Base-by-base conservation (phyloP, 108 stramenopile genomes). In the Skeletonema costatum region DNA sequence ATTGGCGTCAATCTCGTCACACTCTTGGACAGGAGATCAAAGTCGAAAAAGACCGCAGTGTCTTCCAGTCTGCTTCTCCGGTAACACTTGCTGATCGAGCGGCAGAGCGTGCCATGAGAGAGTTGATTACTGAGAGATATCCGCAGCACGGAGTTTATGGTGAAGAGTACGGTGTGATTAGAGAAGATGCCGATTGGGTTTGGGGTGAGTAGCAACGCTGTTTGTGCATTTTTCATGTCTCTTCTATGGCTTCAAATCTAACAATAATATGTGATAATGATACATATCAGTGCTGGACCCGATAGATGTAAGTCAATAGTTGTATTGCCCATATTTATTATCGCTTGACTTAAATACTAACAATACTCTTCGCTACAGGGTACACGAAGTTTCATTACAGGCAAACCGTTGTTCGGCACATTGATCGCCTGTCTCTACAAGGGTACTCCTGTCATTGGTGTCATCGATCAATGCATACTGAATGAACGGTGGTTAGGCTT, bases 21-120 rank as follows among this genome's bases (percentile, higher is more conserved):
- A 68, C 42, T n/a, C 66, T 82, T 58, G 72, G 76, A 9, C 75
- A 82, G 29, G 64, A 81, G 58, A 73, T 44, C 50, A 85, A 85
- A 48, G 31, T 67, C 0, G 85, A 82, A 41, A 16, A 56, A 21
- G 80, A 61, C 16, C 76, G 80, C 5, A 71, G 72, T 6, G 62
- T 77, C 16, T 77, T 70, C 60, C 76, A 77, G 64, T 77, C 76
- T 68, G 68, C 68, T n/a, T 78, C 77, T 10, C 77, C 77, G 32
- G 77, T 78, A 32, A 78, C 77, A 39, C 56, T 78, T 35, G 81
- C 81, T 30, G 76, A 77, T 64, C 76, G 81, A 30, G 81, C 71
- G 17, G 76, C 81, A 13, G 81, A 82, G 44, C 64, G 66, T 17
- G 79, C 69, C 41, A 80, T 80, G 79, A 59, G 79, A 46, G 73